These are phyloP conservation scores for Neurospora sp. DNA, from an alignment of 495 filamentous ascomycete genomes.

Conservation along the genomic window DNA sequence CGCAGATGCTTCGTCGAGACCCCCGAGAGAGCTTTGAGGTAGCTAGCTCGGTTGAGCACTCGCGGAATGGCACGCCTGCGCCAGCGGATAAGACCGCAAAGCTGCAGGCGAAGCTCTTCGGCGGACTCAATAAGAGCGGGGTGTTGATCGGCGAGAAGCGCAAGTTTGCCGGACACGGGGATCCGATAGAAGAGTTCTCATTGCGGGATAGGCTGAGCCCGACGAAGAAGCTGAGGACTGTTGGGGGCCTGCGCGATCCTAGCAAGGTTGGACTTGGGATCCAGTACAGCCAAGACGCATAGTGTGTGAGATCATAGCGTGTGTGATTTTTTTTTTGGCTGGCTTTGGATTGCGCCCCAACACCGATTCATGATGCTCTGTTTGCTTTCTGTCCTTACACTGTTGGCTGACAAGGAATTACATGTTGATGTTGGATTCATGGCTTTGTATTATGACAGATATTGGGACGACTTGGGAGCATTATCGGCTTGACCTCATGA, in stretches of 20 bases:
- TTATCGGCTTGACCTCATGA: background rate
- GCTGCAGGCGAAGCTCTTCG: constrained; percentile 60
- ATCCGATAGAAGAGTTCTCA: constrained; percentile 11
- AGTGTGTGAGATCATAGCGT: background rate
- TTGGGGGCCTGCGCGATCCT: constrained; percentile 22
- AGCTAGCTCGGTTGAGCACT: constrained; percentile 29
- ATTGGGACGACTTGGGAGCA: background rate
- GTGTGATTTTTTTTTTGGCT: background rate
- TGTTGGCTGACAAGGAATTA: background rate
- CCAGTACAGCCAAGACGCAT: constrained; percentile 29
- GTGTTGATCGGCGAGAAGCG: constrained; percentile 40
- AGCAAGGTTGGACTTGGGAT: constrained; percentile 56
- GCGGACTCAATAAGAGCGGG: constrained; percentile 51
- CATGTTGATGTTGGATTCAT: background rate
- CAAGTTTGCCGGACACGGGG: constrained; percentile 40
- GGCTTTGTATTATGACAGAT: background rate
- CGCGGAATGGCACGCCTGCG: constrained; percentile 32
- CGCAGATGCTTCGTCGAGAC: constrained; percentile 45
- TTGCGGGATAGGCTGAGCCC: constrained; percentile 29
- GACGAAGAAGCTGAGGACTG: constrained; percentile 51
- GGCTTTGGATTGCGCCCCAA: background rate
- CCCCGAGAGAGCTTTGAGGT: constrained; percentile 42
- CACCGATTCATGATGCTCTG: background rate
- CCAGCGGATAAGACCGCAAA: constrained; percentile 35
- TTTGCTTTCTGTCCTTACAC: background rate